Percentiles rank a stretch among this genome's conserved stretches.
These are phyloP conservation scores for Pseudonectria buxi DNA, from an alignment of 2,329 filamentous ascomycete species.

Conservation along the genomic window DNA sequence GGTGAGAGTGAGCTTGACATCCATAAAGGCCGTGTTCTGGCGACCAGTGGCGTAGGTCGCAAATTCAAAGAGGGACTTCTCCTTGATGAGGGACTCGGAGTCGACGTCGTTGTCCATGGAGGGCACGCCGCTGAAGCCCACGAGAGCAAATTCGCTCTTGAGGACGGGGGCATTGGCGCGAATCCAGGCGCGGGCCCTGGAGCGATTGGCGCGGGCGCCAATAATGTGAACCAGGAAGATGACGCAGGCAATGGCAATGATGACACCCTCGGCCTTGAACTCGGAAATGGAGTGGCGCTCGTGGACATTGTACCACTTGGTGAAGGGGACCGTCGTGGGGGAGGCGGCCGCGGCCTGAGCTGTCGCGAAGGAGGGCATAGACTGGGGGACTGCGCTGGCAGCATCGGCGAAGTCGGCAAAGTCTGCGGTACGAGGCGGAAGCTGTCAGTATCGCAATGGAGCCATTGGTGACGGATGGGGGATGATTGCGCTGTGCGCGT, in stretches of 20 bases:
- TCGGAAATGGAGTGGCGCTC: slow-evolving; percentile 79
- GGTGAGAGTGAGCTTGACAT: slow-evolving; percentile 72
- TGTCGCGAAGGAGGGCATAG: slow-evolving; percentile 40
- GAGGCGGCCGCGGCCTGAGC: slow-evolving; percentile 41
- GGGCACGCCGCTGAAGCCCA: slow-evolving; percentile 65
- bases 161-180: slow-evolving; percentile 65
- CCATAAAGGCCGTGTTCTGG: slow-evolving; percentile 86
- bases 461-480: background rate
- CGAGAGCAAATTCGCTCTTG: slow-evolving; percentile 74
- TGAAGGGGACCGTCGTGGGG: slow-evolving; percentile 59
- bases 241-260: slow-evolving; percentile 67
- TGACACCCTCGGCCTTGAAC: slow-evolving; percentile 80
- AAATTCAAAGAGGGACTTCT: slow-evolving; percentile 84
- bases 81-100: slow-evolving; percentile 56
- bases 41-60: slow-evolving; percentile 82
- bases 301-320: slow-evolving; percentile 95
- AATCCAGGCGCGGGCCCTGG: slow-evolving; percentile 75
- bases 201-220: slow-evolving; percentile 72
- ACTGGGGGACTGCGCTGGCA: slow-evolving; percentile 56
- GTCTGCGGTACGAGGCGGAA: slow-evolving; percentile 46
- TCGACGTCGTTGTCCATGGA: slow-evolving; percentile 37
- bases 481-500: background rate
- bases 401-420: slow-evolving; percentile 89
- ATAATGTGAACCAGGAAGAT: slow-evolving; percentile 74
- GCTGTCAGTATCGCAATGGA: slow-evolving; percentile 16